These are phyloP conservation scores for Brasilioporus rufonigricans DNA, from an alignment of 768 basidiomycete species.

Conservation along the genomic window DNA sequence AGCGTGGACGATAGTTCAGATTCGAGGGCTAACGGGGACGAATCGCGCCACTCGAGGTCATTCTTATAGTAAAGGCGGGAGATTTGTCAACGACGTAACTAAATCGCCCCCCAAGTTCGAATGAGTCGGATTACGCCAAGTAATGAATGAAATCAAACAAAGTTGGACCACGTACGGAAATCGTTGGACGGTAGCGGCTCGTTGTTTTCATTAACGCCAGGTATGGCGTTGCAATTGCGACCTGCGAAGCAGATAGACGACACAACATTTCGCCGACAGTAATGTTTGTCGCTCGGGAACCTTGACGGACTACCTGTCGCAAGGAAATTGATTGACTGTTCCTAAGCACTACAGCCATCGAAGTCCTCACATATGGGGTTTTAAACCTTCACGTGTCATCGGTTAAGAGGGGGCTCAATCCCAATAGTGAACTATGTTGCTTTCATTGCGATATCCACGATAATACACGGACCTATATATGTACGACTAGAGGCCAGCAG, in stretches of 20 bases:
- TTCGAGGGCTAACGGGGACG: not conserved
- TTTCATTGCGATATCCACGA: too few relatives aligned
- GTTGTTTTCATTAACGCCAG: not conserved
- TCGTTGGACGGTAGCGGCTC: not conserved
- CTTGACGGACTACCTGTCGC: not conserved
- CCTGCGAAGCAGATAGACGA: not conserved
- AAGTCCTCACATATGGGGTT: too few relatives aligned
- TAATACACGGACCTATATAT: too few relatives aligned
- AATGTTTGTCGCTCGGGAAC: not conserved
- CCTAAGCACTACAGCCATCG: too few relatives aligned
- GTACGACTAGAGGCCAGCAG: too few relatives aligned
- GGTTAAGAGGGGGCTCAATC: too few relatives aligned
- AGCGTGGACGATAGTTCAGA: not conserved
- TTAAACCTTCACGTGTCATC: too few relatives aligned
- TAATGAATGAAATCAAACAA: not conserved
- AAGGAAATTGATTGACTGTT: not conserved
- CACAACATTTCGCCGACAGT: not conserved
- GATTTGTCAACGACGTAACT: not conserved
- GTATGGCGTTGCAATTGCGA: not conserved
- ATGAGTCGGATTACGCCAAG: not conserved
- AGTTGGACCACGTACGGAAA: not conserved
- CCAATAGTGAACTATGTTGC: too few relatives aligned
- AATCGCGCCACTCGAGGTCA: not conserved
- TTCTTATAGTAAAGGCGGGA: conserved; percentile 7
- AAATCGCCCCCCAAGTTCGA: not conserved